Conservation (phyloP, 2,329 filamentous ascomycete species). For the Claviceps digitariae region DNA sequence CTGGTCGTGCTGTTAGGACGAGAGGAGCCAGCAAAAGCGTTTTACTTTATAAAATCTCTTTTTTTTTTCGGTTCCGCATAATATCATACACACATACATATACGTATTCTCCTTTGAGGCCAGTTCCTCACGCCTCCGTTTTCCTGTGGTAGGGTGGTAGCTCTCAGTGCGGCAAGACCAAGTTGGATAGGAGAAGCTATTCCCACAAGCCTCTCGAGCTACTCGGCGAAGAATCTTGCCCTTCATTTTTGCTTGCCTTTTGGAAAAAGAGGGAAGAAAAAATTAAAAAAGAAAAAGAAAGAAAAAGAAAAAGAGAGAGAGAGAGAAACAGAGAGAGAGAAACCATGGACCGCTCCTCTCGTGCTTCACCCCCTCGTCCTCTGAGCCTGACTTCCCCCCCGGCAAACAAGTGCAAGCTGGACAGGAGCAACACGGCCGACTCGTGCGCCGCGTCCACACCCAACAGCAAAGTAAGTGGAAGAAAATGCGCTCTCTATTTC, state of each 20-base stretch:
- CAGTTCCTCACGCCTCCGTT: not conserved
- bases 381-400: conserved; percentile 6
- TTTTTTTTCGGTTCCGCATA: not conserved
- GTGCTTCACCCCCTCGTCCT: conserved; percentile 6
- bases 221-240: not conserved
- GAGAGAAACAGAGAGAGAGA: not conserved
- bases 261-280: too few species aligned
- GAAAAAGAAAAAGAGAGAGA: not conserved
- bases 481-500: not conserved
- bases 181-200: not conserved
- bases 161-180: not conserved
- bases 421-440: conserved; percentile 11
- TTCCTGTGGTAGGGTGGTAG: not conserved
- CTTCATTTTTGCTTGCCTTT: not conserved
- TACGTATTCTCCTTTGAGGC: not conserved
- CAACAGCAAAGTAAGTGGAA: conserved; percentile 12
- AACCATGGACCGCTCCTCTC: conserved; percentile 5
- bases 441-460: conserved; percentile 10
- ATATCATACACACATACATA: too few species aligned
- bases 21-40: not conserved
- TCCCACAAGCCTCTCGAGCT: not conserved
- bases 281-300: too few species aligned
- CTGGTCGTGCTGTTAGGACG: not conserved
- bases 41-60: not conserved
- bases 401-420: conserved; percentile 10